phyloP scores from a whole-genome alignment of 176 grass and related monocot species.

The Microstegium vimineum region DNA sequence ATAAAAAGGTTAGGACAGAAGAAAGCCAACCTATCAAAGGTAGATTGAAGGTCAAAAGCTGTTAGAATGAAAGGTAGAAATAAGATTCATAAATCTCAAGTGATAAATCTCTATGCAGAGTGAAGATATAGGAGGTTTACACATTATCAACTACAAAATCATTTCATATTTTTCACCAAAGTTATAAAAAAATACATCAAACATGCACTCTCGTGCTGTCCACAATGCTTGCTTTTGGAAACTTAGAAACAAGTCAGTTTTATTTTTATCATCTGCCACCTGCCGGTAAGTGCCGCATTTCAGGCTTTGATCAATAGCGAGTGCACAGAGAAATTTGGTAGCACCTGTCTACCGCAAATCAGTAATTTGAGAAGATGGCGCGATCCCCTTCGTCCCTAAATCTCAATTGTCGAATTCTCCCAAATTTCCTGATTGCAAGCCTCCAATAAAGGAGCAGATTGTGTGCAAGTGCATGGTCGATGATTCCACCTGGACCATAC shows the following conservation, averaged over 20 bases:
- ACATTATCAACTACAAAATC: neutral
- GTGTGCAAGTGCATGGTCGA: conserved; percentile 3
- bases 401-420: neutral
- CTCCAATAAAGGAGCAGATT: neutral
- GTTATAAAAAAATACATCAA: neutral
- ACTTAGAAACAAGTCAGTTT: neutral
- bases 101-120: neutral
- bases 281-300: neutral
- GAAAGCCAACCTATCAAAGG: neutral
- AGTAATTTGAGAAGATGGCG: neutral
- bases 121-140: neutral
- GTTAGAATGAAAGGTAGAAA: neutral
- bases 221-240: neutral
- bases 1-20: neutral
- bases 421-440: neutral
- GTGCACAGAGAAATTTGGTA: neutral
- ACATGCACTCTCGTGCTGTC: neutral
- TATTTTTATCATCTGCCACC: neutral
- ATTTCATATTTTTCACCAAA: neutral
- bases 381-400: neutral
- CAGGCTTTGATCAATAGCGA: neutral
- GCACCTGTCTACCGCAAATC: neutral
- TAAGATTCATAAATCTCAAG: neutral
- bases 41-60: neutral
- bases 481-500: neutral